Conservation (phyloP, 495 filamentous ascomycete species). For the Amphirosellinia nigrospora region DNA sequence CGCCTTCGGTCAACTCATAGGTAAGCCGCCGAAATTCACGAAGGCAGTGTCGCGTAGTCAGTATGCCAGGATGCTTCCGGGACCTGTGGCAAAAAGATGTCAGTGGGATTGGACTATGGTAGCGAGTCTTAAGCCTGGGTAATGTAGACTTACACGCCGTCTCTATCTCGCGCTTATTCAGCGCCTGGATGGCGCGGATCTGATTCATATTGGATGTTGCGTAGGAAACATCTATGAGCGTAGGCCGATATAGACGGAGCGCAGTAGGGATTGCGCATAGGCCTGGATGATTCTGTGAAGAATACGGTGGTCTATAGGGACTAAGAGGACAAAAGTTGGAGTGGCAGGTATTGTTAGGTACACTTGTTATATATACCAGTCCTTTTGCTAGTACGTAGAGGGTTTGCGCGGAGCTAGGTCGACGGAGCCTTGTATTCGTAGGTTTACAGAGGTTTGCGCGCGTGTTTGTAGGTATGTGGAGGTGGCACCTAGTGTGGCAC, state of each 20-base stretch:
- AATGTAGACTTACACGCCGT: constrained; percentile 65
- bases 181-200: constrained; percentile 86
- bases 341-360: too few species aligned
- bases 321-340: too few species aligned
- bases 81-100: constrained; percentile 51
- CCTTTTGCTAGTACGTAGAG: too few species aligned
- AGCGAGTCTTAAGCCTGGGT: neutral
- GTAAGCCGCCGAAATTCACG: constrained; percentile 93
- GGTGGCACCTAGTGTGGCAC: too few species aligned
- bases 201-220: constrained; percentile 72
- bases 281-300: neutral
- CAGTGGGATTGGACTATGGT: neutral
- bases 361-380: too few species aligned
- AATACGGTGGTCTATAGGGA: too few species aligned
- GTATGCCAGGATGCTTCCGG: constrained; percentile 94
- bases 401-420: too few species aligned
- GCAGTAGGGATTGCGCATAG: neutral
- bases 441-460: too few species aligned
- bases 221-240: neutral
- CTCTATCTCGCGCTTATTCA: constrained; percentile 96
- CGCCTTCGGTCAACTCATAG: constrained; percentile 95
- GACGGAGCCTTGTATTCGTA: too few species aligned
- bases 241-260: neutral
- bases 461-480: too few species aligned
- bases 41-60: constrained; percentile 98